Base-by-base conservation (phyloP, 257 asterid species). In the Solanum habrochaites region DNA sequence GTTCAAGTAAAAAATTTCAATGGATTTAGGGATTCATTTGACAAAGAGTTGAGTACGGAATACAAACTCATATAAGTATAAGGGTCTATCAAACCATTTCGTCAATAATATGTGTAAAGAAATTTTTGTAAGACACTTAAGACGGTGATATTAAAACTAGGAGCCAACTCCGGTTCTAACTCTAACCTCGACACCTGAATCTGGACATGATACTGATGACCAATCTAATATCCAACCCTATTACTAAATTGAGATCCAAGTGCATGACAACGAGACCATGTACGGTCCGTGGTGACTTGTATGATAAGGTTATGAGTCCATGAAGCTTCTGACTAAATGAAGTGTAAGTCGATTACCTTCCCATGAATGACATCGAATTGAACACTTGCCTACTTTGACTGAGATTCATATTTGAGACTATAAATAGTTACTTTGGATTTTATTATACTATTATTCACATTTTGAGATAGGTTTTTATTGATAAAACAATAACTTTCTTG, bases 291-390 rank as follows among this genome's bases (percentile, higher is more conserved):
- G 2, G 64, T 18, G n/a, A 56, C 10, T 7, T 56, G 4, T 56
- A 56, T 11, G 11, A 56, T 56, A 18, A 56, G 4, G 64, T 2
- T 56, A 56, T 2, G n/a, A 56, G 11, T 56, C 0, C 2, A 11
- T 56, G n/a, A 56, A 18, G 1, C 64, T 56, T 56, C 1, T 2
- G 0, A 56, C 11, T 18, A 56, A 56, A 56, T 56, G 10, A 52
- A 52, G 62, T 18, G n/a, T 16, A 52, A 18, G 62, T 7, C 4
- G n/a, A 7, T 18, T 56, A 56, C 64, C n/a, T 4, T 18, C 1
- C 0, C 4, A 18, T 56, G 11, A 56, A 7, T 2, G 11, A 56
- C n/a, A 18, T 7, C 64, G 1, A 56, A 4, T 18, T 0, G 4
- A 18, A 2, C n/a, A 52, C n/a, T 6, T 52, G 18, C 11, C 62